Evolutionary conservation across 805 yeast species (phyloP).

Genomic region (Danielia reshetovae): DNA sequence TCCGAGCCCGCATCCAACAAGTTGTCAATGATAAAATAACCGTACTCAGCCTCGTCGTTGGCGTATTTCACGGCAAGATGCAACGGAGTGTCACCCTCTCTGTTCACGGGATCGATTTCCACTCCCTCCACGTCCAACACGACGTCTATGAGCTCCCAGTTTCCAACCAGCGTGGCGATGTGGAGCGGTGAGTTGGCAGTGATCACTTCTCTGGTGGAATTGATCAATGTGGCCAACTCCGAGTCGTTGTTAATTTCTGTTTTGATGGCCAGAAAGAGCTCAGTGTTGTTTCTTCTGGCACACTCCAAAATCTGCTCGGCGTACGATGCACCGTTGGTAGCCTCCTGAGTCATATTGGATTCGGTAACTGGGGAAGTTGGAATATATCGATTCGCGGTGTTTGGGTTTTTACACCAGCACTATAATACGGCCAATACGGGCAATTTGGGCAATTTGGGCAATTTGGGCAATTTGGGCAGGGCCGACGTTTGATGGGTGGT

Average conservation of each 20-base stretch:
- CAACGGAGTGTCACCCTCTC: conserved; percentile 84
- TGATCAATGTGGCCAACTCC: conserved; percentile 50
- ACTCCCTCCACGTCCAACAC: conserved; percentile 85
- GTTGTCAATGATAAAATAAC: conserved; percentile 70
- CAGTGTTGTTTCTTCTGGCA: conserved; percentile 83
- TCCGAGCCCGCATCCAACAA: conserved; percentile 91
- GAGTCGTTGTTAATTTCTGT: conserved; percentile 37
- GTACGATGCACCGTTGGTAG: conserved; percentile 60
- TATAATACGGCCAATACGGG: too few relatives aligned
- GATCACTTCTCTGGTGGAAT: conserved; percentile 61
- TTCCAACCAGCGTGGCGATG: conserved; percentile 75
- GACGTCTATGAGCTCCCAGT: conserved; percentile 79
- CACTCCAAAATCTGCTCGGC: conserved; percentile 79
- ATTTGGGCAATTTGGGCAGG: not conserved
- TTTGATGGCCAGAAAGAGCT: conserved; percentile 58
- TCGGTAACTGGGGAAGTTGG: too few relatives aligned
- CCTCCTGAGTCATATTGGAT: conserved; percentile 3
- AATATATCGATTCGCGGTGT: not conserved
- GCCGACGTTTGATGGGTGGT: not conserved
- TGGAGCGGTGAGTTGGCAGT: conserved; percentile 81
- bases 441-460: too few relatives aligned
- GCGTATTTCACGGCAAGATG: conserved; percentile 81
- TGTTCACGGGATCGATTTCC: conserved; percentile 78
- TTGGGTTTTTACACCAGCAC: too few relatives aligned
- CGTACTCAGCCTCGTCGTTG: conserved; percentile 79